Percentiles rank a stretch among this genome's conserved stretches.
phyloP scores from a whole-genome alignment of 2,329 filamentous ascomycete species.

The Alternaria ventricosa region DNA sequence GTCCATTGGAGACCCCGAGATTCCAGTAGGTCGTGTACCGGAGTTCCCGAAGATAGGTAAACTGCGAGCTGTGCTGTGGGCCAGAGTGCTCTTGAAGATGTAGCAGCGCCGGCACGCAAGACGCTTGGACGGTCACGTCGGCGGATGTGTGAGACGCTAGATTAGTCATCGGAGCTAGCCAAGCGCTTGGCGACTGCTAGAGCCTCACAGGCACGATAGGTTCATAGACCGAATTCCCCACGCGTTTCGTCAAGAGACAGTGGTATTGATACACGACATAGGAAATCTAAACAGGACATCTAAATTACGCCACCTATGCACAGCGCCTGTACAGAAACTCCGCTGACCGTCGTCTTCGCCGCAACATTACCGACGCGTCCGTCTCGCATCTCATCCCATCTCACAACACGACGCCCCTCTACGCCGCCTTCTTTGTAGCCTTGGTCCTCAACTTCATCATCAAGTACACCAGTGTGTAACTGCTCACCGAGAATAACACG shows the following conservation, averaged over 20 bases:
- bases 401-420: neutral
- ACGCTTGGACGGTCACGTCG: neutral
- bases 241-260: neutral
- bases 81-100: neutral
- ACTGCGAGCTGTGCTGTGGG: neutral
- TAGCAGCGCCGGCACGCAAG: neutral
- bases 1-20: neutral
- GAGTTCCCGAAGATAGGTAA: neutral
- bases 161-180: neutral
- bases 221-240: neutral
- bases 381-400: neutral
- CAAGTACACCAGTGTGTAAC: constrained; percentile 58
- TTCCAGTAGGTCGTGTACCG: neutral
- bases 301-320: neutral
- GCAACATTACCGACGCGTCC: neutral
- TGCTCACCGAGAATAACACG: constrained; percentile 61
- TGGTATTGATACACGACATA: neutral
- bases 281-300: neutral
- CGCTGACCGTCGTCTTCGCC: neutral
- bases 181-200: neutral
- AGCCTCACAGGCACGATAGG: neutral
- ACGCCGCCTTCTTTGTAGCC: constrained; percentile 14
- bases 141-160: neutral
- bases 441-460: constrained; percentile 53
- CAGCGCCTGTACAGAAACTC: neutral